phyloP scores from a whole-genome alignment of 306 rosid genomes.

The Elaeagnus macrophylla region DNA sequence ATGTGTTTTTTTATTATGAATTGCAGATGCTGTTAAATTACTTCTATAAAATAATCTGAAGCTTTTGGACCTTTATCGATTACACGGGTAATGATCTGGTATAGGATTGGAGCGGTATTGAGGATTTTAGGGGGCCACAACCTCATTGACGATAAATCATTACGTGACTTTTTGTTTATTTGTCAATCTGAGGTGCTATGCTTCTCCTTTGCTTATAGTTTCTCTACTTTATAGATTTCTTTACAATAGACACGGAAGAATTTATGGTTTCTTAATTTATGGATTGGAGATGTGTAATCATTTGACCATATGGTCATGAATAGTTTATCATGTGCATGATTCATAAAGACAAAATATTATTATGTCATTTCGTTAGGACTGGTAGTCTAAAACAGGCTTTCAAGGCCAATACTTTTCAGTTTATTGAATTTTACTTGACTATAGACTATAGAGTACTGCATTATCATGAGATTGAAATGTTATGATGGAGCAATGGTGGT shows the following conservation, averaged over 20 bases:
- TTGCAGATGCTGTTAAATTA: neutral
- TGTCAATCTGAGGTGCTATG: slow-evolving; percentile 69
- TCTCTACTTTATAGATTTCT: neutral
- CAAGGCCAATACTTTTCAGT: no score
- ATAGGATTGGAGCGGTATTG: slow-evolving; percentile 70
- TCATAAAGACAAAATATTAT: neutral
- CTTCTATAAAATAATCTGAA: slow-evolving; percentile 6
- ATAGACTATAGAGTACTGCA: no score
- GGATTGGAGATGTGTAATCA: no score
- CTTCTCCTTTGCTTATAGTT: slow-evolving; percentile 7
- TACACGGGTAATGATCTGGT: slow-evolving; percentile 20
- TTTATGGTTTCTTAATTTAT: neutral
- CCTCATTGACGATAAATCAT: slow-evolving; percentile 51
- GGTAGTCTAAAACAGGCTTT: no score
- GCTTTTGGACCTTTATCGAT: slow-evolving; percentile 7
- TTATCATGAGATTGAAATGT: no score
- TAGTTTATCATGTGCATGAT: neutral
- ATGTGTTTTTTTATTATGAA: neutral
- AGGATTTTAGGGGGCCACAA: slow-evolving; percentile 59
- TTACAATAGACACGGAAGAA: neutral
- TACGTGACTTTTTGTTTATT: slow-evolving; percentile 51
- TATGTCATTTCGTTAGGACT: no score
- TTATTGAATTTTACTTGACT: no score
- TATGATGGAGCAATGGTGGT: no score
- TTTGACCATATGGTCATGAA: slow-evolving; percentile 2